Evolutionary conservation across 192 early-diverging fungal genomes (phyloP), one percentile per base, ranked within the genome.

Genomic region (Blastocladiella britannica): DNA sequence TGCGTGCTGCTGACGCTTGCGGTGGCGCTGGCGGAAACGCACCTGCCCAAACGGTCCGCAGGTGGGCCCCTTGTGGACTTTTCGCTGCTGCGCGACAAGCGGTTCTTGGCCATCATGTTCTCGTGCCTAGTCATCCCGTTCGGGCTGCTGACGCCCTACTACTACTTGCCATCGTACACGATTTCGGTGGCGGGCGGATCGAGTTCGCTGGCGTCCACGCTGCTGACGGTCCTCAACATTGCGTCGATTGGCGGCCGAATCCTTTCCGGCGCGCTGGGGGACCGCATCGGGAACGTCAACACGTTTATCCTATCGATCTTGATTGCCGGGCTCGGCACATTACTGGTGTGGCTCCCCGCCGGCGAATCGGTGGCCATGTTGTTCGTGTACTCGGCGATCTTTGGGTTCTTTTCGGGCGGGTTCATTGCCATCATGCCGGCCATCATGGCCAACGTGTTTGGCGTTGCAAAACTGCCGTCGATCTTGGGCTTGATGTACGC

Each of bases 221-320:
- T 47, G 37, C 37, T 47, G 37, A 47, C 37, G 37, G 15, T 47
- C 37, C 12, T 47, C 37, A 47, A 47, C 37, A 20, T 47, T 9
- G 15, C n/a, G 15, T 47, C 37, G 5, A 47, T 47, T 20, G 37
- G 12, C 15, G 37, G 37, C 15, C 37, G 37, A 2, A 20, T 47
- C 37, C 15, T 9, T 4, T 20, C 37, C 37, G 37, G 37, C 1
- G 12, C 15, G 37, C 15, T 47, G 15, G 37, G 15, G 37, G 37
- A 47, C 37, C 37, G 37, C 15, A 20, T 47, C 15, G 37, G 37
- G 37, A 47, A 47, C 37, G n/a, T 53, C 52, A 53, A 53, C 52
- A 23, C 25, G 2, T 53, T 22, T 7, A 53, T 53, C 20, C 8
- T 23, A 1, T 25, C 23, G 9, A 18, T 25, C 23, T 18, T 26